These are phyloP conservation scores for Pseudognaphalium luteoalbum DNA, from an alignment of 129 eudicot genomes.

Conservation along the genomic window DNA sequence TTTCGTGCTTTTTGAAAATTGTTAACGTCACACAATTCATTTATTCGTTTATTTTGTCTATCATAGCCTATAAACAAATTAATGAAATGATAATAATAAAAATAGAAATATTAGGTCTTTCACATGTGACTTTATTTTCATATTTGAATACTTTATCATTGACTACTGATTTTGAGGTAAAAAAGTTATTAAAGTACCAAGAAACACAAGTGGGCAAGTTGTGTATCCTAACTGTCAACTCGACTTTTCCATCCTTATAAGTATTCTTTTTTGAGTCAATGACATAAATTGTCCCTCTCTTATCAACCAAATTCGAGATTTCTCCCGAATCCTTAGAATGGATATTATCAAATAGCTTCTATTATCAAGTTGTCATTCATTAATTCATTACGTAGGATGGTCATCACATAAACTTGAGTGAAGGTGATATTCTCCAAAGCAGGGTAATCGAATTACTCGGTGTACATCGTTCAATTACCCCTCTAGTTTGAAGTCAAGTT, in stretches of 20 bases:
- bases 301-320: neutral
- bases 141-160: neutral
- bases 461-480: too few species aligned
- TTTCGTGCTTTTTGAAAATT: too few species aligned
- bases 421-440: too few species aligned
- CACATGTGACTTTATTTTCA: neutral
- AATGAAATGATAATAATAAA: neutral
- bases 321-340: neutral
- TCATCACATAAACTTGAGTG: too few species aligned
- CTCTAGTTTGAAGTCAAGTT: too few species aligned
- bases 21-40: too few species aligned
- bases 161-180: neutral
- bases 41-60: too few species aligned
- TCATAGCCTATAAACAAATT: too few species aligned
- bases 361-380: too few species aligned
- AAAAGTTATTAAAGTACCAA: neutral
- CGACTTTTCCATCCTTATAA: neutral
- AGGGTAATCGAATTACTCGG: too few species aligned
- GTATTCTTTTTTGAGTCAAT: neutral
- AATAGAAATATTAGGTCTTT: too few species aligned
- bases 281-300: neutral
- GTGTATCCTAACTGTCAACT: neutral
- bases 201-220: neutral
- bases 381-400: too few species aligned
- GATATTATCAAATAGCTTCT: neutral